phyloP scores from a whole-genome alignment of 129 eudicot genomes.

The Chrysanthemum makinoi region DNA sequence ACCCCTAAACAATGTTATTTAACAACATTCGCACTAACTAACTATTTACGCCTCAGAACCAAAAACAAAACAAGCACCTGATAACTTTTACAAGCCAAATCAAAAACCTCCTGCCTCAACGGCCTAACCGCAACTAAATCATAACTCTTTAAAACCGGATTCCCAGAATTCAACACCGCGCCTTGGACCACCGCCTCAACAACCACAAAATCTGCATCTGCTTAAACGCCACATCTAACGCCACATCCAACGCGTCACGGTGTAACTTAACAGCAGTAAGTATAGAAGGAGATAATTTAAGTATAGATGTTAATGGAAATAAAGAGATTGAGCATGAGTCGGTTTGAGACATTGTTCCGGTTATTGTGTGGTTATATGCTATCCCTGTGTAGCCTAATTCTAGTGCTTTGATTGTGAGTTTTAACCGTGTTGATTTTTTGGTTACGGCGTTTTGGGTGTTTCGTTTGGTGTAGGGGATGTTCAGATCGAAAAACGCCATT shows the following conservation, averaged over 20 bases:
- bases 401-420: conserved; percentile 60
- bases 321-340: conserved; percentile 60
- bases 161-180: conserved; percentile 66
- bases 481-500: conserved; percentile 86
- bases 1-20: too few relatives aligned
- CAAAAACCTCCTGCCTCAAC: conserved; percentile 62
- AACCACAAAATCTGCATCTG: conserved; percentile 74
- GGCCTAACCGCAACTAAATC: conserved; percentile 86
- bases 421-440: conserved; percentile 53
- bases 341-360: conserved; percentile 72
- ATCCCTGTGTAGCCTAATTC: conserved; percentile 84
- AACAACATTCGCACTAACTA: too few relatives aligned
- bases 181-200: conserved; percentile 65
- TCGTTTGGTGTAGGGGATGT: conserved; percentile 75
- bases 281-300: conserved; percentile 47
- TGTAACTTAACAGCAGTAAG: conserved; percentile 58
- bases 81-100: conserved; percentile 69
- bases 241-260: conserved; percentile 52
- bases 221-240: conserved; percentile 54
- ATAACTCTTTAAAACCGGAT: conserved; percentile 66
- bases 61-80: conserved; percentile 39
- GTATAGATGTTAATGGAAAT: conserved; percentile 53
- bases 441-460: conserved; percentile 32
- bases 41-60: too few relatives aligned
- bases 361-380: conserved; percentile 70